phyloP scores from a whole-genome alignment of 2,329 filamentous ascomycete genomes.

The Ophiostoma himal-ulmi region DNA sequence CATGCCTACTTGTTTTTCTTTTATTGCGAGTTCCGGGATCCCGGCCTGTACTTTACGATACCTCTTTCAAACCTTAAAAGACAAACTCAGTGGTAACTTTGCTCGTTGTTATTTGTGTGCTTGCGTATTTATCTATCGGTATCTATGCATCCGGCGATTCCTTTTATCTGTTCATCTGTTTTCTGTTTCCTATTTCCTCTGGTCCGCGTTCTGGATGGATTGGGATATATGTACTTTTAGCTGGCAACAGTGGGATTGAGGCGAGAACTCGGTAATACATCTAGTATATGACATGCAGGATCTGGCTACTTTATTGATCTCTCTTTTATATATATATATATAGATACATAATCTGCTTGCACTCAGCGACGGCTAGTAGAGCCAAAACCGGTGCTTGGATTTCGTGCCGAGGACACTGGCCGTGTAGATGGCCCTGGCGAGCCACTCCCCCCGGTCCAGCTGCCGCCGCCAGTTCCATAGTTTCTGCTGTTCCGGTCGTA shows the following conservation, averaged over 20 bases:
- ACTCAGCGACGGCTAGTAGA: constrained; percentile 7
- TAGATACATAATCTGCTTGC: neutral
- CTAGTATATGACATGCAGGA: neutral
- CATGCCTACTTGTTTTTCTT: neutral
- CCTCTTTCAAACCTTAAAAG: constrained; percentile 12
- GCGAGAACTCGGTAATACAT: neutral
- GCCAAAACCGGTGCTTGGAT: constrained; percentile 68
- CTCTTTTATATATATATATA: neutral
- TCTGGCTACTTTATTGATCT: no score
- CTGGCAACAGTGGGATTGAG: neutral
- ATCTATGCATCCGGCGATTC: neutral
- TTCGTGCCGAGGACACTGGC: constrained; percentile 41
- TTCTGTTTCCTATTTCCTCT: neutral
- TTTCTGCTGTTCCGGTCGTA: constrained; percentile 30
- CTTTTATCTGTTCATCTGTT: neutral
- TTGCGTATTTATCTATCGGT: neutral
- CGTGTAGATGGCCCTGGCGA: constrained; percentile 35
- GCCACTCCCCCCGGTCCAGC: constrained; percentile 29
- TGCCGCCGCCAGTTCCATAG: constrained; percentile 18
- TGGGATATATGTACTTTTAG: neutral
- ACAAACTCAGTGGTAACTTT: neutral
- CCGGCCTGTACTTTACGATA: constrained; percentile 10
- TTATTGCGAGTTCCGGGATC: neutral
- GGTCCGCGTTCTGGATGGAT: neutral
- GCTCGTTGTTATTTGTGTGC: neutral